A percentile compares a stretch with the other conserved stretches of the same genome.
phyloP scores from a whole-genome alignment of 257 asterid genomes.

The Gynochthodes officinalis region DNA sequence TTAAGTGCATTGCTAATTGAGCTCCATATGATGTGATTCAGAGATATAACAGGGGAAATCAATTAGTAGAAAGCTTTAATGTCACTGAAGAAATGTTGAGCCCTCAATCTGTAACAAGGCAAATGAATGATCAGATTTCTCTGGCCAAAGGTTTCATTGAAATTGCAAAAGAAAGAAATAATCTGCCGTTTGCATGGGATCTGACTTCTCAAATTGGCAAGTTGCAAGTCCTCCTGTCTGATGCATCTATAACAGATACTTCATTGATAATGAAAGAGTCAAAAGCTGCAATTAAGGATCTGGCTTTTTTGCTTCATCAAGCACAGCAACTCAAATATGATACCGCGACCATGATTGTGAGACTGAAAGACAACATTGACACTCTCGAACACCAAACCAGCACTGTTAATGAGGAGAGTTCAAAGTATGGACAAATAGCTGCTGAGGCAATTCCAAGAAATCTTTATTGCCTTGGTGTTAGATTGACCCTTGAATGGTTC shows the following conservation, averaged over 20 bases:
- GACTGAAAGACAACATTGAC: background rate
- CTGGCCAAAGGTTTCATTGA: background rate
- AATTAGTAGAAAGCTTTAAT: background rate
- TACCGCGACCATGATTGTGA: background rate
- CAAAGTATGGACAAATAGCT: slow-evolving; percentile 2
- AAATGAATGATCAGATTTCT: slow-evolving; percentile 10
- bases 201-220: background rate
- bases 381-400: background rate
- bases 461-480: slow-evolving; percentile 1
- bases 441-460: slow-evolving; percentile 6
- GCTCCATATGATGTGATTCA: slow-evolving; percentile 4
- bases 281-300: background rate
- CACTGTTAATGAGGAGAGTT: slow-evolving; percentile 2
- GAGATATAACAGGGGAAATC: background rate
- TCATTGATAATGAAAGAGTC: background rate
- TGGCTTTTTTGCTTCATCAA: background rate
- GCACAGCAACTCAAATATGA: slow-evolving; percentile 4
- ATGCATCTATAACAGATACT: slow-evolving; percentile 6
- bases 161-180: slow-evolving; percentile 1
- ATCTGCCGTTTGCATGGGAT: background rate
- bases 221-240: slow-evolving; percentile 7
- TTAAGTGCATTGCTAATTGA: background rate
- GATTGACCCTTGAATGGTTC: slow-evolving; percentile 11
- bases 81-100: slow-evolving; percentile 10
- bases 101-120: slow-evolving; percentile 3